Percentiles rank a stretch among this genome's conserved stretches.
Conservation (phyloP, 1,284 basidiomycete species). For the Neolentinus lepideus region DNA sequence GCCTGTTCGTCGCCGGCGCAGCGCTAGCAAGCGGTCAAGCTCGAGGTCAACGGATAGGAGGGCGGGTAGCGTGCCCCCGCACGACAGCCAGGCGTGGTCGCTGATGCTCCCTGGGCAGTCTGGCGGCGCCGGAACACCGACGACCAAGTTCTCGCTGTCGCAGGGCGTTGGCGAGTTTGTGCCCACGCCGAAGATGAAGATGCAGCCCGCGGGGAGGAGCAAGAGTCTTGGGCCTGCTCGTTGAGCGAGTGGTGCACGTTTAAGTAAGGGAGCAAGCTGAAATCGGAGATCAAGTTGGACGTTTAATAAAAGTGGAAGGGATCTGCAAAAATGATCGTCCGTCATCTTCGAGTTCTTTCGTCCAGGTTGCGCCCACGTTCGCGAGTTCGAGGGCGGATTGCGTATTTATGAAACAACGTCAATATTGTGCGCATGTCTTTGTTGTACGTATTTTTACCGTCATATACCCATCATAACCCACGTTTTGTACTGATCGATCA, state of each 20-base stretch:
- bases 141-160: not conserved
- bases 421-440: not conserved
- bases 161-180: constrained; percentile 1
- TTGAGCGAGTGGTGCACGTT: not conserved
- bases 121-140: not conserved
- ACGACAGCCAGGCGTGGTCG: not conserved
- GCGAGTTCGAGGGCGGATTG: not conserved
- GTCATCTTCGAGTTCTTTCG: not conserved
- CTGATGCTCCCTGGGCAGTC: not conserved
- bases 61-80: not conserved
- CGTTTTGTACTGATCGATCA: not conserved
- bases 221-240: not conserved
- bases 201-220: not conserved
- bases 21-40: not conserved
- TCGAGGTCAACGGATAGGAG: not conserved
- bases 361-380: not conserved
- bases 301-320: not conserved
- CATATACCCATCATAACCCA: not conserved
- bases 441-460: not conserved
- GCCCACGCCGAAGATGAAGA: not conserved
- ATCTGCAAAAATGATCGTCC: not conserved
- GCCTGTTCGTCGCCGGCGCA: not conserved
- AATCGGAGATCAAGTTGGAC: not conserved
- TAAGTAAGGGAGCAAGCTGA: not conserved
- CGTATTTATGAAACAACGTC: not conserved